Base-by-base conservation (phyloP, 2,329 filamentous ascomycete genomes). In the Phyllosticta citriasiana region DNA sequence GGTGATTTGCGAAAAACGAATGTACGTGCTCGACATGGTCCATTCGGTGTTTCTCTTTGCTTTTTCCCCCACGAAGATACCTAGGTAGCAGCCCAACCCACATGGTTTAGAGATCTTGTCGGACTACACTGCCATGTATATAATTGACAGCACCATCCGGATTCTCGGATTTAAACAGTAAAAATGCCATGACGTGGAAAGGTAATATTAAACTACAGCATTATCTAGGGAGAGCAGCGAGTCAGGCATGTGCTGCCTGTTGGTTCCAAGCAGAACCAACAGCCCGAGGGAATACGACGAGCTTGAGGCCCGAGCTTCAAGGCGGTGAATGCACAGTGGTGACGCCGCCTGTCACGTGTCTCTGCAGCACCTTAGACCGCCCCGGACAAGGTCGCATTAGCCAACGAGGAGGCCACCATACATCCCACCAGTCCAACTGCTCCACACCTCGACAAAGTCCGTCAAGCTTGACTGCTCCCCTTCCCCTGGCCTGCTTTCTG, bases 381-480 rank as follows among this genome's bases (percentile, higher is more conserved):
- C 52, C 56, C 16, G 56, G 25, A 56, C 57, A 26, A 33, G 63
- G 59, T 59, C 59, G 55, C 56, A 64, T 63, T 63, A 60, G 56
- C 60, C 57, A 61, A 55, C 55, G 55, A 59, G 52, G 52, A 60
- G 61, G 51, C 61, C 61, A 57, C 54, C 53, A 24, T 53, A 56
- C 57, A 62, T 63, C 58, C 57, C 55, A 53, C 59, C 54, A 53
- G 51, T 52, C 50, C 60, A 56, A 26, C 57, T 47, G 61, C 52
- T 57, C 62, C 55, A 51, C 62, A 59, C 65, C 62, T 59, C 64
- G 63, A 60, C 57, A 61, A 63, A 57, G 54, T 55, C 58, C 63
- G 33, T 57, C 47, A 52, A 57, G 58, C 57, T 57, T 55, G 65
- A 57, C 64, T 69, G 66, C 65, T 67, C 63, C 67, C 67, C 69